Base-by-base conservation (phyloP, 805 yeast genomes). In the Lipomyces sp. region DNA sequence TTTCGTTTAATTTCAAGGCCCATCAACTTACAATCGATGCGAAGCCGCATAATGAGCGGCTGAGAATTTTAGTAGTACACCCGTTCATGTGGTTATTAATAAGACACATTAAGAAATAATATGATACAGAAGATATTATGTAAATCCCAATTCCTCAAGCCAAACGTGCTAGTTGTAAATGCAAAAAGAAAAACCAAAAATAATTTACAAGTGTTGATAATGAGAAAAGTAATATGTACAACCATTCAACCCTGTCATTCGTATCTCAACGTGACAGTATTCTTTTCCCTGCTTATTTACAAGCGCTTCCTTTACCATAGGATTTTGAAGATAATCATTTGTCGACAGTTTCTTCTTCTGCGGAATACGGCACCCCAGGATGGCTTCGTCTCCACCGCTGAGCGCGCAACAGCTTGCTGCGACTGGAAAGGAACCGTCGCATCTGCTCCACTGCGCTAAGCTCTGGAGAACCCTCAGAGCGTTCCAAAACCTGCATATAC, bases 121-220 rank as follows among this genome's bases (percentile, higher is more conserved):
- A 42, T 42, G 7, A 42, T 42, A 42, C 48, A 42, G 18, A n/a
- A n/a, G 18, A 15, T 42, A 42, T 15, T 15, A 42, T 10, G 18
- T 15, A 42, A n/a, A 13, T 15, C n/a, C 48, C 24, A 42, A n/a
- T 42, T 42, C 10, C 48, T 42, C 48, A 18, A 6, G 5, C 48
- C 48, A n/a, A 42, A 42, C 48, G n/a, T 42, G n/a, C 29, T n/a
- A 42, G 48, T 42, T n/a, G n/a, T n/a, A 42, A 15, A 42, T 42
- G 48, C 48, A 42, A 42, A n/a, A 15, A 37, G n/a, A 42, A 15
- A 42, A 15, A 24, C 48, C 15, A 42, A n/a, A 15, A 37, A 8
- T 42, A 42, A 42, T 42, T 42, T 42, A 42, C 48, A 42, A 42
- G 24, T 15, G 18, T n/a, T 42, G 13, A n/a, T 42, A 15, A 15